These are phyloP conservation scores for Daldinia childiae DNA, from an alignment of 495 filamentous ascomycete genomes.

Conservation along the genomic window DNA sequence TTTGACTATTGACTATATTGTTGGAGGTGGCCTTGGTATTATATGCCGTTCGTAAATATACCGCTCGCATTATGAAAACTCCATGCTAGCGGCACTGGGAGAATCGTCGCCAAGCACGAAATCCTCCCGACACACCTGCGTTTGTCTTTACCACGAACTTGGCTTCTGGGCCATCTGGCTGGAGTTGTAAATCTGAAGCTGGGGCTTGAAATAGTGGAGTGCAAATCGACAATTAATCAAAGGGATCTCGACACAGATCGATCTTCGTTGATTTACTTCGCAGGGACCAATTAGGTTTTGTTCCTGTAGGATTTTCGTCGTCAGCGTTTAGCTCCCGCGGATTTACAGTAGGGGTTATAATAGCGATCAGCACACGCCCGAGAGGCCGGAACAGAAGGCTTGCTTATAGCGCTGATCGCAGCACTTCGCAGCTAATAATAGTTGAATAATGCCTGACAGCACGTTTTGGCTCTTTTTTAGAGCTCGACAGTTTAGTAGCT, in stretches of 20 bases:
- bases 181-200: slow-evolving; percentile 6
- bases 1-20: neutral
- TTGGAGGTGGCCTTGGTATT: neutral
- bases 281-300: slow-evolving; percentile 23
- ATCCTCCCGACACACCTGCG: neutral
- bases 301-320: slow-evolving; percentile 39
- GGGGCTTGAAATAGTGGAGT: slow-evolving; percentile 13
- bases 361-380: slow-evolving; percentile 34
- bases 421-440: slow-evolving; percentile 29
- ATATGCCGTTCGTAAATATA: slow-evolving; percentile 7
- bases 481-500: slow-evolving; percentile 2
- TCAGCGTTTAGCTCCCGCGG: slow-evolving; percentile 37
- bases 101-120: slow-evolving; percentile 3
- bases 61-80: slow-evolving; percentile 6
- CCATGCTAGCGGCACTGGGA: slow-evolving; percentile 5
- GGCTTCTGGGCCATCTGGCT: slow-evolving; percentile 2
- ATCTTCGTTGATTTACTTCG: slow-evolving; percentile 26
- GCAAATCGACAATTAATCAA: slow-evolving; percentile 13
- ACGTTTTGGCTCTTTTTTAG: neutral
- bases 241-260: slow-evolving; percentile 35
- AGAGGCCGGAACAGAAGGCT: slow-evolving; percentile 9
- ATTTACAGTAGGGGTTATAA: slow-evolving; percentile 31
- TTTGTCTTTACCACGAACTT: neutral
- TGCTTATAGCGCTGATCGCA: slow-evolving; percentile 16
- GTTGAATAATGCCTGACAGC: slow-evolving; percentile 14